Base-by-base conservation (phyloP, 164 flowering plant species). In the Nymphaea colorata region DNA sequence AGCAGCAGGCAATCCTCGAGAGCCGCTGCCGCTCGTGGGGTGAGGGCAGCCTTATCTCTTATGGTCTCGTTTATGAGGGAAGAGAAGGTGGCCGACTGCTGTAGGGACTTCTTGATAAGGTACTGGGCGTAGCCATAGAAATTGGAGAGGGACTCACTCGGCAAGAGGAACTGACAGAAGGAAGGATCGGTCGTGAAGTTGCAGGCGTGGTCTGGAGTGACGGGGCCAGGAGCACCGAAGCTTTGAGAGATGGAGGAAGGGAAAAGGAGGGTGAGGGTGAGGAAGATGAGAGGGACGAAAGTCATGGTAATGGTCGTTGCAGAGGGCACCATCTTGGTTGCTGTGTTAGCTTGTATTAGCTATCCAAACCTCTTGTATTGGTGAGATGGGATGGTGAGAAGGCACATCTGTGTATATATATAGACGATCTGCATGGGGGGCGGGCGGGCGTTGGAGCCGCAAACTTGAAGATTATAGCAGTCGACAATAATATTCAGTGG, bases 151-250 rank as follows among this genome's bases (percentile, higher is more conserved):
- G 64, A 43, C 70, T 76, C 72, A 8, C 64, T 16, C 11, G 68
- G 67, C 71, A 66, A 82, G 25, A 84, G 70, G 70, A 78, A 76
- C 7, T 72, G 67, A 78, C 92, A 87, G 3, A 78, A 43, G 51
- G 72, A 45, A 2, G 67, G 65, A 5, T 78, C 57, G 2, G 78
- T 57, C 51, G 71, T 74, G n/a, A 68, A 42, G 10, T 70, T 68
- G 62, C 77, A 74, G 4, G 59, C 71, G 2, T 78, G 64, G 57
- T 44, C 59, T 3, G 80, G 70, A 47, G 75, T 44, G 12, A 78
- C 4, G 36, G 16, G 65, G 18, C 15, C 36, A 0, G 36, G 36
- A 0, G 36, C 36, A 25, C 0, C 3, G 55, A 47, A 7, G 55
- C 3, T 47, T 47, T 47, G 55, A 6, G 55, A 47, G 12, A 12